Conservation (phyloP, 208 protist genomes). For the Acanthamoeba triangularis region DNA sequence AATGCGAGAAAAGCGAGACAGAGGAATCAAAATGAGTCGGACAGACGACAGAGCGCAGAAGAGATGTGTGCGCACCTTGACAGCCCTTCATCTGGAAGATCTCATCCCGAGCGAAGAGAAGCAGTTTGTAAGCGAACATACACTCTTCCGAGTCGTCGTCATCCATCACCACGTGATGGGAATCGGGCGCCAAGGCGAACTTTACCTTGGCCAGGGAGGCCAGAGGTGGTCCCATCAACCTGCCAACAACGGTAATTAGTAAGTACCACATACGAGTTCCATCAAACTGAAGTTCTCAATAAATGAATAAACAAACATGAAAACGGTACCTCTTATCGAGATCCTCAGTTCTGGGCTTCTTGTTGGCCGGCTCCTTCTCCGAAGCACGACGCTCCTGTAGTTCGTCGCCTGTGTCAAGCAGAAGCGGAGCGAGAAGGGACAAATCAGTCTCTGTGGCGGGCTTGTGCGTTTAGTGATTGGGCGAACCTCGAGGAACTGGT, state of each 20-base stretch:
- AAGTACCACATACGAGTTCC: background rate
- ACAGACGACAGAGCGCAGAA: too few species aligned
- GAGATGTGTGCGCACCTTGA: background rate
- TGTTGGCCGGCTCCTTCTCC: background rate
- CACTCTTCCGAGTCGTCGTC: background rate
- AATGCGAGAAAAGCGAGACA: too few species aligned
- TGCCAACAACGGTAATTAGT: too few species aligned
- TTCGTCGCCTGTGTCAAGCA: too few species aligned
- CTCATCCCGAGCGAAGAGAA: background rate
- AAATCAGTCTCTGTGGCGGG: too few species aligned
- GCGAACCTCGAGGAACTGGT: background rate
- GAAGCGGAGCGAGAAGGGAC: too few species aligned
- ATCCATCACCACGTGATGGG: background rate
- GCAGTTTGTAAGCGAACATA: background rate
- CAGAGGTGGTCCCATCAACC: conserved; percentile 21
- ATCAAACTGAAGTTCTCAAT: background rate
- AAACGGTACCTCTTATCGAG: background rate
- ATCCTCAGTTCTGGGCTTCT: background rate
- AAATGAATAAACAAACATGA: background rate
- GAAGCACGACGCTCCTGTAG: background rate
- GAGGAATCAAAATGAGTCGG: too few species aligned
- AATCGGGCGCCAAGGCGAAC: background rate
- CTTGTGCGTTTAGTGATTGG: too few species aligned
- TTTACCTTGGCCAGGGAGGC: background rate
- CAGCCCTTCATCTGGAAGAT: conserved; percentile 9